Conservation (phyloP, 306 rosid species). For the Ceratonia siliqua region DNA sequence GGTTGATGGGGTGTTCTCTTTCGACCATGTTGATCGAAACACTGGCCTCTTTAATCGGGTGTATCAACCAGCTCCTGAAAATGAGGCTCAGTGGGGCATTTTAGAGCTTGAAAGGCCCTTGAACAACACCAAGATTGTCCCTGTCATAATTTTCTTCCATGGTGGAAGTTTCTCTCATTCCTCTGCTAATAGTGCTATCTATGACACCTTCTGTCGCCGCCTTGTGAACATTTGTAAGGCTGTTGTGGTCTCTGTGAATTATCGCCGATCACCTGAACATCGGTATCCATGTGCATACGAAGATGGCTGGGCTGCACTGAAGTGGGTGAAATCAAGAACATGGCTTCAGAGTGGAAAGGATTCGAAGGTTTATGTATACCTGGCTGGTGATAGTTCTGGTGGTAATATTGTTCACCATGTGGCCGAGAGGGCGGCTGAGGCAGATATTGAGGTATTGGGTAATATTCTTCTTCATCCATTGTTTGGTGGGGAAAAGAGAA, state of each 20-base stretch:
- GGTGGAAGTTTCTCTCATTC: slow-evolving; percentile 96
- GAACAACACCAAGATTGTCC: slow-evolving; percentile 63
- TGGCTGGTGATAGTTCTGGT: slow-evolving; percentile 90
- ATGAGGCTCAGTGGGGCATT: slow-evolving; percentile 46
- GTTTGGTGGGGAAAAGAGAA: slow-evolving; percentile 72
- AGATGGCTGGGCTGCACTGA: slow-evolving; percentile 81
- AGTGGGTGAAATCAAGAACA: slow-evolving; percentile 73
- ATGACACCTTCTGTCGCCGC: slow-evolving; percentile 88
- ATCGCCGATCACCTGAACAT: slow-evolving; percentile 80
- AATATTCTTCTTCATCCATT: slow-evolving; percentile 88
- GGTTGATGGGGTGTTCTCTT: slow-evolving; percentile 84
- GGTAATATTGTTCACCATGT: slow-evolving; percentile 90
- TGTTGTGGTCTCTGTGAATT: slow-evolving; percentile 81
- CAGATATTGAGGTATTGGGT: slow-evolving; percentile 71
- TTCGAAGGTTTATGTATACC: slow-evolving; percentile 67
- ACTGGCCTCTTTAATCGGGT: slow-evolving; percentile 72
- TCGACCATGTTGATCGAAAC: slow-evolving; percentile 72
- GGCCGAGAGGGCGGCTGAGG: slow-evolving; percentile 65
- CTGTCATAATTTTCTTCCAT: slow-evolving; percentile 80
- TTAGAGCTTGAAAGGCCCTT: slow-evolving; percentile 67
- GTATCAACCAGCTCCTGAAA: slow-evolving; percentile 59
- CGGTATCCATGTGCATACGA: slow-evolving; percentile 83
- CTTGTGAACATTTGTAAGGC: slow-evolving; percentile 64
- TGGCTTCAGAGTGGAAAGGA: slow-evolving; percentile 90
- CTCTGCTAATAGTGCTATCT: slow-evolving; percentile 87